Percentiles rank a stretch among this genome's conserved stretches.
phyloP scores from a whole-genome alignment of 805 yeast species.

The Hanseniaspora clermontiae region DNA sequence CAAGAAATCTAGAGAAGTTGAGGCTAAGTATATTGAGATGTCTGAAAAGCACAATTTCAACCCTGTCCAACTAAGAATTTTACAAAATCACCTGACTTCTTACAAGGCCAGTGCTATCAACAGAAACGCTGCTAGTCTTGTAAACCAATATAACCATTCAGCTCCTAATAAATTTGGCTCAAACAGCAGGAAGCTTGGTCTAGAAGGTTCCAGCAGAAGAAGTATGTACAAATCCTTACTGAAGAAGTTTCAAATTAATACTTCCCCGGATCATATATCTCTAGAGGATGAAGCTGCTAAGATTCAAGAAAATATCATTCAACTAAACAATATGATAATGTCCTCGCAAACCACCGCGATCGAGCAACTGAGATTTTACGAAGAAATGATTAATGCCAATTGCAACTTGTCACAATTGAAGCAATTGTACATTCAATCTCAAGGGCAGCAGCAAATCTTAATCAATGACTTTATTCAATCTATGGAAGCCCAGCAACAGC shows the following conservation, averaged over 20 bases:
- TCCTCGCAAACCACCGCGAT: constrained; percentile 4
- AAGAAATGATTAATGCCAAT: constrained; percentile 6
- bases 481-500: constrained; percentile 2
- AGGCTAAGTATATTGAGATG: constrained; percentile 11
- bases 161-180: not conserved
- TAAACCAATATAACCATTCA: constrained; percentile 4
- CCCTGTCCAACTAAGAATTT: constrained; percentile 11
- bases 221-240: constrained; percentile 8
- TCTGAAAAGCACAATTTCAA: constrained; percentile 13
- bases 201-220: not conserved
- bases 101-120: constrained; percentile 8
- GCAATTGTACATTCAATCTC: constrained; percentile 2
- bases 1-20: constrained; percentile 8
- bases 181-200: not conserved
- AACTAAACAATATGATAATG: constrained; percentile 6
- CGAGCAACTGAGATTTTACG: constrained; percentile 4
- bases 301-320: constrained; percentile 10
- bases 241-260: constrained; percentile 5
- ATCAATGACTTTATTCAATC: constrained; percentile 1
- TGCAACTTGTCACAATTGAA: not conserved
- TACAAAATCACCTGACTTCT: constrained; percentile 8
- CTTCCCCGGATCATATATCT: not conserved
- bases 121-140: constrained; percentile 3
- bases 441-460: constrained; percentile 2
- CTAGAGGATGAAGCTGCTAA: constrained; percentile 9